Conservation (phyloP, 228 moss, liverwort and hornwort genomes). For the Sphagnum magellanicum region DNA sequence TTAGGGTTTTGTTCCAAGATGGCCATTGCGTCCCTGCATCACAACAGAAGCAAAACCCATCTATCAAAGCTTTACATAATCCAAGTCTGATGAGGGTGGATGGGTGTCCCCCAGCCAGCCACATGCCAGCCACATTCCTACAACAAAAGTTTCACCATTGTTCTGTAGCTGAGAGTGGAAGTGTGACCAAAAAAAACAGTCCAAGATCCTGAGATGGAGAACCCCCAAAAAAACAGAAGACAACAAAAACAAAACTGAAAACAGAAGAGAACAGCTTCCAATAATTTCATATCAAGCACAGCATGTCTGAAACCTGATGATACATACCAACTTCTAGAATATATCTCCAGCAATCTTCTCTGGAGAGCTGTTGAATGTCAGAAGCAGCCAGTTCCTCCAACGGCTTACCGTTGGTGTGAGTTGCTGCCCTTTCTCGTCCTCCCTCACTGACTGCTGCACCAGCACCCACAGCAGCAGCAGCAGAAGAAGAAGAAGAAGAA, state of each 20-base stretch:
- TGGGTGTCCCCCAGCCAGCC: background rate
- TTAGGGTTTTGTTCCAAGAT: conserved; percentile 24
- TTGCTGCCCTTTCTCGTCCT: background rate
- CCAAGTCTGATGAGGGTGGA: background rate
- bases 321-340: conserved; percentile 41
- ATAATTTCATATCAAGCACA: background rate
- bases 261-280: too few species aligned
- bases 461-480: too few species aligned
- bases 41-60: background rate
- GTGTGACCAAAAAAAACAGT: background rate
- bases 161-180: background rate
- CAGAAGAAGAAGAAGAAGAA: too few species aligned
- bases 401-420: conserved; percentile 9
- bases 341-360: conserved; percentile 40
- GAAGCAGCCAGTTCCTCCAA: conserved; percentile 9
- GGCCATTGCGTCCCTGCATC: conserved; percentile 51
- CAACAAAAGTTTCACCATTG: too few species aligned
- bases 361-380: conserved; percentile 30
- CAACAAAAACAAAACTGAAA: too few species aligned
- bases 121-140: background rate
- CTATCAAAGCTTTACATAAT: background rate
- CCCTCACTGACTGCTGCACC: too few species aligned
- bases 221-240: too few species aligned
- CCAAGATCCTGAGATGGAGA: background rate
- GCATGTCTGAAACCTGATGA: background rate